Conservation (phyloP, 2,329 filamentous ascomycete species). For the Didymella lethalis region DNA sequence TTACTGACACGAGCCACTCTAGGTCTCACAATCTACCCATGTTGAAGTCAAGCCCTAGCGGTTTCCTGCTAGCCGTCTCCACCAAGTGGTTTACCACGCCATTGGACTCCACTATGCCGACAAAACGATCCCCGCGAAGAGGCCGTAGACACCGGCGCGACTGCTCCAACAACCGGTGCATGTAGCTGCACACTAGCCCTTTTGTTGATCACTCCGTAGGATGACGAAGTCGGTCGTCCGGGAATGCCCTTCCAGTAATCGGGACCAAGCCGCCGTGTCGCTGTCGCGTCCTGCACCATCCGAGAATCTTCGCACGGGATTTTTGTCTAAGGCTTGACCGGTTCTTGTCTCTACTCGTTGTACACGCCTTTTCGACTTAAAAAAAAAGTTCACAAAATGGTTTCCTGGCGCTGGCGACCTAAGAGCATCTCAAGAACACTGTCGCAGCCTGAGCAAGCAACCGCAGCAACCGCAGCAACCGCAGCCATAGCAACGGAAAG, state of each 20-base stretch:
- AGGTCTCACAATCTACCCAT: constrained; percentile 8
- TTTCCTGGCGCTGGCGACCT: constrained; percentile 27
- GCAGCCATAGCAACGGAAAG: neutral
- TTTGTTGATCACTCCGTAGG: constrained; percentile 3
- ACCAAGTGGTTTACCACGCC: constrained; percentile 27
- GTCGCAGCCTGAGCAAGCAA: constrained; percentile 2
- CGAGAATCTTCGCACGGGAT: neutral
- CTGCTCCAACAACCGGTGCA: constrained; percentile 2
- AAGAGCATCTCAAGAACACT: constrained; percentile 22
- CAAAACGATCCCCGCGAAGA: constrained; percentile 23
- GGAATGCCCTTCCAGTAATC: constrained; percentile 8
- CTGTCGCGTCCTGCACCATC: constrained; percentile 2
- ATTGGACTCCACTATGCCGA: constrained; percentile 37
- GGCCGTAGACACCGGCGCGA: constrained; percentile 15
- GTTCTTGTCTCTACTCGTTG: neutral
- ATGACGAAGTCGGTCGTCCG: constrained; percentile 17
- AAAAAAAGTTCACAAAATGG: constrained; percentile 7
- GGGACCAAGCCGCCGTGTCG: neutral
- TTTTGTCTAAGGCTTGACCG: neutral
- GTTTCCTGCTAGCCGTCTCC: constrained; percentile 2
- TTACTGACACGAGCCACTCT: constrained; percentile 19
- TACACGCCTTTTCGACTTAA: neutral
- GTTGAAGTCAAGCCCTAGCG: constrained; percentile 14
- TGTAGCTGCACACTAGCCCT: constrained; percentile 11
- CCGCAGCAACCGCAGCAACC: neutral